A percentile compares a stretch with the other conserved stretches of the same genome.
Evolutionary conservation across 1,139 yeast species (phyloP).

Genomic region (Cylindricascospora bacillispora): DNA sequence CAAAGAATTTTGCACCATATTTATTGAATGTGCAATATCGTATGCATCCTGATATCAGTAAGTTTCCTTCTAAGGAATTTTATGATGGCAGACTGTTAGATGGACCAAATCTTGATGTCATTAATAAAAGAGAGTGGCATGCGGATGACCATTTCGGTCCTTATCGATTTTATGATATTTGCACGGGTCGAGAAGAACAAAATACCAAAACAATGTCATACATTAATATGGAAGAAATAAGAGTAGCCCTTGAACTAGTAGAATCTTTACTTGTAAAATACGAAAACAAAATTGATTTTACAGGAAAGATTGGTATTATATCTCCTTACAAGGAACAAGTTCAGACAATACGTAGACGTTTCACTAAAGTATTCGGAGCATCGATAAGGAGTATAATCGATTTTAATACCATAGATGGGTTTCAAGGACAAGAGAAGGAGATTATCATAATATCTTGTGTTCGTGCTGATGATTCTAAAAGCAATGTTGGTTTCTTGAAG

Average conservation of each 20-base stretch:
- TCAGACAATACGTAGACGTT: conserved; percentile 40
- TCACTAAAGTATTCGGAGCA: conserved; percentile 48
- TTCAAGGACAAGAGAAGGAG: conserved; percentile 97
- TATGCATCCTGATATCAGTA: conserved; percentile 90
- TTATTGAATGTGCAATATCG: conserved; percentile 91
- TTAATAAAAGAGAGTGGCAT: conserved; percentile 73
- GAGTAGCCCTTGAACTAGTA: conserved; percentile 59
- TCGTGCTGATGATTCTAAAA: conserved; percentile 49
- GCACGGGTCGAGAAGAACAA: conserved; percentile 51
- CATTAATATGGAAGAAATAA: conserved; percentile 58
- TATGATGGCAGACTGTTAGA: conserved; percentile 60
- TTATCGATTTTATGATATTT: conserved; percentile 66
- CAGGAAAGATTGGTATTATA: conserved; percentile 75
- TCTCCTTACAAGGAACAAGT: conserved; percentile 94
- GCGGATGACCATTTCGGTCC: conserved; percentile 43
- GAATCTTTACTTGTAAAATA: conserved; percentile 38
- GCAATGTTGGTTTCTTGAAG: conserved; percentile 73
- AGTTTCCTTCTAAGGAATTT: conserved; percentile 76
- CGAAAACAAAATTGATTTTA: conserved; percentile 39
- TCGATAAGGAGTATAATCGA: conserved; percentile 56
- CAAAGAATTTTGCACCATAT: conserved; percentile 47
- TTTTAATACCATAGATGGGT: conserved; percentile 94
- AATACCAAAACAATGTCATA: conserved; percentile 55
- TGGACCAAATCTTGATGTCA: conserved; percentile 54
- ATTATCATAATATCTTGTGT: conserved; percentile 91